Conservation (phyloP, 768 basidiomycete genomes). For the Kwoniella heveanensis region DNA sequence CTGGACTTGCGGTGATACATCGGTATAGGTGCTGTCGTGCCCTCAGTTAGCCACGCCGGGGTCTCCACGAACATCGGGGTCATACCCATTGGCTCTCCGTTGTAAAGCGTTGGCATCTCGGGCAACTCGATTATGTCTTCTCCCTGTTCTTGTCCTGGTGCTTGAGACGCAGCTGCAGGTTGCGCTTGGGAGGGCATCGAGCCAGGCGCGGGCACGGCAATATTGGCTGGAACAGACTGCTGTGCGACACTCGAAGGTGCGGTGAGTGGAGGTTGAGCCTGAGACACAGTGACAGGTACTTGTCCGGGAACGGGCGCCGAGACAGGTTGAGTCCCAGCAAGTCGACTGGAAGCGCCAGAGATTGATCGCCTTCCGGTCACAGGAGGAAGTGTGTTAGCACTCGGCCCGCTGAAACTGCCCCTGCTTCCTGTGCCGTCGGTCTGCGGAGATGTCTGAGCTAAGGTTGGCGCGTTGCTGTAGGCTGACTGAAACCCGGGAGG, state of each 20-base stretch:
- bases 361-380: slow-evolving; percentile 1
- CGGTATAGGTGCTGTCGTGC: slow-evolving; percentile 28
- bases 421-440: slow-evolving; percentile 27
- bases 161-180: background rate
- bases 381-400: background rate
- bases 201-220: background rate
- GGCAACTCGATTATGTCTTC: slow-evolving; percentile 29
- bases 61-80: slow-evolving; percentile 41
- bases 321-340: slow-evolving; percentile 3
- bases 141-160: slow-evolving; percentile 1
- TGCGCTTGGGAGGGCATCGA: background rate
- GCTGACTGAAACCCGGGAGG: background rate
- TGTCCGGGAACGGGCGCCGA: background rate
- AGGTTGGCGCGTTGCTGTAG: slow-evolving; percentile 9
- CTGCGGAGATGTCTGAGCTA: slow-evolving; percentile 26
- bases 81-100: slow-evolving; percentile 27
- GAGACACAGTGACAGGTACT: background rate
- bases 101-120: slow-evolving; percentile 32
- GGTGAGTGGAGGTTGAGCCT: background rate
- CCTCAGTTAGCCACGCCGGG: slow-evolving; percentile 43
- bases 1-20: slow-evolving; percentile 46
- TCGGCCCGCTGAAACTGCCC: slow-evolving; percentile 21
- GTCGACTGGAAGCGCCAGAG: slow-evolving; percentile 12
- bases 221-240: background rate
- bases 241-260: background rate